Conservation (phyloP, 371 early-diverging fungal genomes). For the Rhizomucor miehei region DNA sequence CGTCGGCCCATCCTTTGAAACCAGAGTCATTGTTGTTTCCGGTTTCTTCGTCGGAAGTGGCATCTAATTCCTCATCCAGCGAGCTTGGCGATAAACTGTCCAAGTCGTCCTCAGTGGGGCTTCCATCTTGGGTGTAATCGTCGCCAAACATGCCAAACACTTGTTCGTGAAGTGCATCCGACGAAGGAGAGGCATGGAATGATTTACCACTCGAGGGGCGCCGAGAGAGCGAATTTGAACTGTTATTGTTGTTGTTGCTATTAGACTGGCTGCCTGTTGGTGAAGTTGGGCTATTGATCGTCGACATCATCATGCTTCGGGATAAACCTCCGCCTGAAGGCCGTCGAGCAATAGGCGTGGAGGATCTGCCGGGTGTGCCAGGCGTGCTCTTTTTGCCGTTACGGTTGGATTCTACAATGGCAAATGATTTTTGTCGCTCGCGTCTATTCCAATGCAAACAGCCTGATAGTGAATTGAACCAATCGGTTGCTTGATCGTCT, state of each 20-base stretch:
- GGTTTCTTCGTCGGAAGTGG: constrained; percentile 18
- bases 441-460: constrained; percentile 86
- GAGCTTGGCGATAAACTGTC: constrained; percentile 5
- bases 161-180: constrained; percentile 30
- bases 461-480: constrained; percentile 76
- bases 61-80: constrained; percentile 18
- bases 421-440: constrained; percentile 70
- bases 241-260: not conserved
- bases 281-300: constrained; percentile 5
- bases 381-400: constrained; percentile 8
- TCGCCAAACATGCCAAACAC: constrained; percentile 45
- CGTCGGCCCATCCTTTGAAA: constrained; percentile 48
- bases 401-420: constrained; percentile 39
- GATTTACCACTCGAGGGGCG: constrained; percentile 10
- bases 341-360: constrained; percentile 6
- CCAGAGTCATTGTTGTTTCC: constrained; percentile 10
- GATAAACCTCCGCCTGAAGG: constrained; percentile 3
- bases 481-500: constrained; percentile 69
- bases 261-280: not conserved
- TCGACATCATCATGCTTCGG: constrained; percentile 2
- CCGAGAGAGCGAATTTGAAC: not conserved
- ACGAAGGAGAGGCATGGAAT: constrained; percentile 11
- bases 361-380: not conserved
- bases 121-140: constrained; percentile 18
- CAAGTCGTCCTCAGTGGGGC: constrained; percentile 4